phyloP scores from a whole-genome alignment of 257 asterid species.

The Solanum dulcamara region DNA sequence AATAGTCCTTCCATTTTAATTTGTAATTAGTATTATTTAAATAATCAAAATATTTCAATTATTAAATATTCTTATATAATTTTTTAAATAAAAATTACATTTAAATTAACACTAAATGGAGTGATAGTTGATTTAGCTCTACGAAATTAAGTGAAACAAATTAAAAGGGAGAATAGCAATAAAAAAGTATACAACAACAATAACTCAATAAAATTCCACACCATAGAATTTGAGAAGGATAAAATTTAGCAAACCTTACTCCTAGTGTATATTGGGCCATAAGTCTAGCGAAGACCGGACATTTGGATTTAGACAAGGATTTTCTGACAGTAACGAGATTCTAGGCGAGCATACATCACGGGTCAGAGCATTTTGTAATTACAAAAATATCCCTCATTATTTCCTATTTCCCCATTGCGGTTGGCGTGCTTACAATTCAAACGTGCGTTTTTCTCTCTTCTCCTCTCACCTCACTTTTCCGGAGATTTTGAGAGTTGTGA shows the following conservation, averaged over 20 bases:
- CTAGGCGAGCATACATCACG: not conserved
- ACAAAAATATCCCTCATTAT: not conserved
- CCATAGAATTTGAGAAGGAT: too few relatives aligned
- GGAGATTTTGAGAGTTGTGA: not conserved
- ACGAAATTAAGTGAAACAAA: not conserved
- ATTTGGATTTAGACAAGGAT: not conserved
- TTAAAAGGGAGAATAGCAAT: not conserved
- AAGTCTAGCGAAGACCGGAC: not conserved
- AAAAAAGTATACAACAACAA: too few relatives aligned
- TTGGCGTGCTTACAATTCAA: not conserved
- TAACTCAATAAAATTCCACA: too few relatives aligned
- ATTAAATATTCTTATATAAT: too few relatives aligned
- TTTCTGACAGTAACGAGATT: not conserved
- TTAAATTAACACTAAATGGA: not conserved
- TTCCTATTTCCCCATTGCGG: not conserved
- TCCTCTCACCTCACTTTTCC: not conserved
- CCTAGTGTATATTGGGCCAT: not conserved
- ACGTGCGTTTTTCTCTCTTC: conserved; percentile 1
- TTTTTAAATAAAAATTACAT: too few relatives aligned
- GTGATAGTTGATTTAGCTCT: too few relatives aligned
- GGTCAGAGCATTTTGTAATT: not conserved
- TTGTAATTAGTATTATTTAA: too few relatives aligned
- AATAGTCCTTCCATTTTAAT: too few relatives aligned
- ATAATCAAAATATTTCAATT: too few relatives aligned
- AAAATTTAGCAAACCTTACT: too few relatives aligned